phyloP scores from a whole-genome alignment of 208 protist genomes.

The Angomonas ambiguus region DNA sequence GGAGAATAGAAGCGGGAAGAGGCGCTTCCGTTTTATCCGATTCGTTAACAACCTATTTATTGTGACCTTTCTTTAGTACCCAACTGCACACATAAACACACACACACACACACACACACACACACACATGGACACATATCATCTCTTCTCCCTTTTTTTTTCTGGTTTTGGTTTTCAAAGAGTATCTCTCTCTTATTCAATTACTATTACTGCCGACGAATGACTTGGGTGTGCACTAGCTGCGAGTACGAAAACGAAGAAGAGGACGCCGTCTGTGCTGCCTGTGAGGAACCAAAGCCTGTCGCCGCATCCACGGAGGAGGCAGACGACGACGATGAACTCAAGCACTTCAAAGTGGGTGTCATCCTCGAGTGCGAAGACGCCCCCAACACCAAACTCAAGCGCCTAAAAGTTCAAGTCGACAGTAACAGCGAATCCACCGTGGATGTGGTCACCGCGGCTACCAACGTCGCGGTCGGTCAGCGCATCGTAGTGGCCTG shows the following conservation, averaged over 20 bases:
- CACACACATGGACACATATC: too few species aligned
- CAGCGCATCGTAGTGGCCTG: conserved; percentile 55
- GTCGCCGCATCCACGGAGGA: conserved; percentile 1
- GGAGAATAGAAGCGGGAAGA: not conserved
- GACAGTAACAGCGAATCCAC: conserved; percentile 22
- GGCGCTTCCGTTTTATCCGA: not conserved
- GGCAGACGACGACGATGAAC: conserved; percentile 39
- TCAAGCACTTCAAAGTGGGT: conserved; percentile 52
- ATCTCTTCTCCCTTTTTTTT: conserved; percentile 7
- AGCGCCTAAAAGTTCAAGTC: conserved; percentile 61
- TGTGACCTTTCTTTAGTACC: not conserved
- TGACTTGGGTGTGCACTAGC: conserved; percentile 40
- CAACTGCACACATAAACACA: too few species aligned
- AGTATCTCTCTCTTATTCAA: not conserved
- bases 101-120: too few species aligned
- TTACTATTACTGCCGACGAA: not conserved
- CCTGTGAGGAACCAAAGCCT: conserved; percentile 50
- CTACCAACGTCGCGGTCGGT: conserved; percentile 59
- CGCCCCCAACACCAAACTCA: conserved; percentile 55
- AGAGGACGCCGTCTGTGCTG: conserved; percentile 29
- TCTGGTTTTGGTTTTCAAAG: not conserved
- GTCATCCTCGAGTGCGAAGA: conserved; percentile 45
- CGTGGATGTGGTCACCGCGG: conserved; percentile 70
- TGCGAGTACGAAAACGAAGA: conserved; percentile 64
- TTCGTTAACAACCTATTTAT: not conserved